Evolutionary conservation across 257 asterid species (phyloP), one percentile per base, ranked within the genome.

Genomic region (Echites panduratus): DNA sequence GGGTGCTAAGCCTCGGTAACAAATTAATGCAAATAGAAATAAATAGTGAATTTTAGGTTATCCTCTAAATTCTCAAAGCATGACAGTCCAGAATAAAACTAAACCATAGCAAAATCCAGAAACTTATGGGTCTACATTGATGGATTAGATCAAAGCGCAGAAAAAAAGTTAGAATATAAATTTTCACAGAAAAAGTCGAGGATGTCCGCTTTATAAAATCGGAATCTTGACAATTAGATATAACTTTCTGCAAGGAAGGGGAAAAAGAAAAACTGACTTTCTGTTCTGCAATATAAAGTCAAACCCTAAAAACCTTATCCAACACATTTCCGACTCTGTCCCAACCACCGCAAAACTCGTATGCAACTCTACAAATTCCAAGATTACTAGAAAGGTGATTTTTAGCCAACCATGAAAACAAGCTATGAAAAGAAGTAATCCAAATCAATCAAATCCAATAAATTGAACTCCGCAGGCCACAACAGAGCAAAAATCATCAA

Each of bases 271-370:
- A 70, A 67, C 13, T 59, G 79, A 65, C 47, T 79, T 76, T 68
- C 47, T 67, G 71, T 71, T 40, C 65, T 72, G 77, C 75, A 77
- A 82, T 76, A 76, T 72, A 81, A 78, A 81, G 82, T 81, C 81
- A 82, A 85, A 84, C 83, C 72, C 85, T 68, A 68, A 71, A 79
- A 61, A 74, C 67, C 70, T 57, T 78, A 75, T 53, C 72, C 20
- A 38, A 49, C 24, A 24, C 11, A 50, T 58, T 40, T 32, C 43
- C 26, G n/a, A 19, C 5, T 22, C 40, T 12, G 13, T 65, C 32
- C 62, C 68, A 19, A 66, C 17, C 22, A 11, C 56, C 57, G 16
- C 27, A 27, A 32, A 54, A 57, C 13, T 43, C 49, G n/a, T 7
- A 22, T 54, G 38, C 27, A 24, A 61, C 67, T 26, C 35, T 5